Base-by-base conservation (phyloP, 2,329 filamentous ascomycete species). In the Penicillium sumatraense region DNA sequence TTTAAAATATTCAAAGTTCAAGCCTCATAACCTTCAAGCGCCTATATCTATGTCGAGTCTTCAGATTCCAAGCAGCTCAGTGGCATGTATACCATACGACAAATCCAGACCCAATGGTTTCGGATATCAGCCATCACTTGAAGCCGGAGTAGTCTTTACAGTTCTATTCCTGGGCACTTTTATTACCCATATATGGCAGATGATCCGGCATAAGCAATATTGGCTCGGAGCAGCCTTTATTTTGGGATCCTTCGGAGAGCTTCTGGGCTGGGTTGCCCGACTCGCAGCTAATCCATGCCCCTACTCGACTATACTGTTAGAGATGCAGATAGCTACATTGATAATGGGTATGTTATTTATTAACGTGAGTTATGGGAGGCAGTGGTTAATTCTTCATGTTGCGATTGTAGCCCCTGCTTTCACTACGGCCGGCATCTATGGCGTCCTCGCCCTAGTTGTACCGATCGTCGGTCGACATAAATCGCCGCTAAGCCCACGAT, bases 381-480 rank as follows among this genome's bases (percentile, higher is more conserved):
- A n/a, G n/a, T n/a, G n/a, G n/a, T n/a, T n/a, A n/a, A n/a, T n/a
- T n/a, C n/a, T n/a, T n/a, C n/a, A n/a, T n/a, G n/a, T n/a, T 24
- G 24, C 31, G 11, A 18, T 14, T 35, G 33, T 16, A 49, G 46
- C 46, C 5, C 46, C 46, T 23, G 46, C 46, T n/a, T 49, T 51
- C 26, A 52, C 54, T 0, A 42, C 42, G 35, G 76, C 76, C 0
- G 77, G 71, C 1, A 68, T 79, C 14, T 79, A 79, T 56, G 67
- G 77, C 18, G 62, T 76, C 13, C 67, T 79, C 5, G 72, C 73
- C 16, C 64, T 60, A 14, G 62, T 79, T 38, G 77, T 79, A 60
- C 62, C 62, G 61, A 1, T 49, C 68, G 38, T 46, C 16, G 42
- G 42, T 23, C 21, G 42, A n/a, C 21, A 46, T 23, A 72, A 70